phyloP scores from a whole-genome alignment of 306 rosid genomes.

The Herpetospermum pedunculosum region DNA sequence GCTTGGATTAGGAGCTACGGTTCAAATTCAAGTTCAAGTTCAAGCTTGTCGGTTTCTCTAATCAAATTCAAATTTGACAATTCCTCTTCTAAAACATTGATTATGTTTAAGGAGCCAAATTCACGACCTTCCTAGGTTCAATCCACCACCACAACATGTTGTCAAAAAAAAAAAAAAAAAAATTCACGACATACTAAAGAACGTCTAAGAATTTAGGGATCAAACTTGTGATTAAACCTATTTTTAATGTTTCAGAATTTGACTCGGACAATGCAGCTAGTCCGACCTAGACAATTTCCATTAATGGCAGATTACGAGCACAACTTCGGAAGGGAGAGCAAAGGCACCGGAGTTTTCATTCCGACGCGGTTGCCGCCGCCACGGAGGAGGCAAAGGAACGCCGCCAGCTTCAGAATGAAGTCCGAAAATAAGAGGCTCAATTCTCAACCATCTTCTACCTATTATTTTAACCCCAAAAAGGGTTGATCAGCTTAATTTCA shows the following conservation, averaged over 20 bases:
- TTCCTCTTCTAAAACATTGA: no score
- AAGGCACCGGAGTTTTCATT: slow-evolving; percentile 5
- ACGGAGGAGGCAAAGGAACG: neutral
- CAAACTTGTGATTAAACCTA: neutral
- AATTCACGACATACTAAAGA: no score
- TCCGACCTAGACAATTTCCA: neutral
- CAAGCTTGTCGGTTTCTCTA: no score
- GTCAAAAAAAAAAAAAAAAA: no score
- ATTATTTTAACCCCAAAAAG: neutral
- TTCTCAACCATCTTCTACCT: neutral
- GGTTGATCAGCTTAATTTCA: neutral
- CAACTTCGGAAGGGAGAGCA: neutral
- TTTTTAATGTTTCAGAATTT: neutral
- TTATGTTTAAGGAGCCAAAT: neutral
- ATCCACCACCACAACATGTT: no score
- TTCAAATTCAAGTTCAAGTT: no score
- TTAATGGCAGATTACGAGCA: neutral
- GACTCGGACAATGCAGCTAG: neutral
- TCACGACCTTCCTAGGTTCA: no score
- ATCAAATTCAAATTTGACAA: no score
- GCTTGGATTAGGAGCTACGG: no score
- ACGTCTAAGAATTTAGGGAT: neutral
- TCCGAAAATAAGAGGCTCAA: neutral
- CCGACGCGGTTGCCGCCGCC: neutral
- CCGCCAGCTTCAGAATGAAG: neutral